A percentile compares a stretch with the other conserved stretches of the same genome.
Conservation (phyloP, 164 flowering plant species). For the Aristolochia californica region DNA sequence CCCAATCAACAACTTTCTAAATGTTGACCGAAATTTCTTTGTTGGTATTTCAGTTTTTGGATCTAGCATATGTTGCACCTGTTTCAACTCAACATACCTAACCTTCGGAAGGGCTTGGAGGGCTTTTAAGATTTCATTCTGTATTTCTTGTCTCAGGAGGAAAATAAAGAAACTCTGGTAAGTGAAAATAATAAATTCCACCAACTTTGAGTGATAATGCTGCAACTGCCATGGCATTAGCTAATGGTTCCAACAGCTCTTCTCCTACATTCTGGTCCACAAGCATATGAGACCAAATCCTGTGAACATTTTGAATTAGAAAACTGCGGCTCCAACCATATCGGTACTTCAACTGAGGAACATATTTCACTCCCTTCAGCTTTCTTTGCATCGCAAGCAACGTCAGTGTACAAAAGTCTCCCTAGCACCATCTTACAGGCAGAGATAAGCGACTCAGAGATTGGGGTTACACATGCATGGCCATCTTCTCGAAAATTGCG, state of each 20-base stretch:
- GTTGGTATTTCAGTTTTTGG: conserved; percentile 27
- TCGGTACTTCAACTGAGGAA: conserved; percentile 17
- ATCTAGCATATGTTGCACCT: conserved; percentile 33
- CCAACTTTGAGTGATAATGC: conserved; percentile 29
- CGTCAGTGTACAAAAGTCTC: conserved; percentile 26
- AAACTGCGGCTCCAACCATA: conserved; percentile 18
- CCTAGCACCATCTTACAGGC: conserved; percentile 37
- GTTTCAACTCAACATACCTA: conserved; percentile 24
- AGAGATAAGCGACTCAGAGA: conserved; percentile 18
- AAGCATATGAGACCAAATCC: conserved; percentile 30
- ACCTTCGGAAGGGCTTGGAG: conserved; percentile 31
- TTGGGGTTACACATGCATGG: conserved; percentile 2
- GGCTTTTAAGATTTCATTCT: conserved; percentile 58
- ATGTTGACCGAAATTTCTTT: conserved; percentile 22
- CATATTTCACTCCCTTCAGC: conserved; percentile 24
- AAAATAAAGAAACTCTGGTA: conserved; percentile 28
- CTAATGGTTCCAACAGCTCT: conserved; percentile 37
- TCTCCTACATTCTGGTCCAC: conserved; percentile 30
- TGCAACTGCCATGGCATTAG: conserved; percentile 60
- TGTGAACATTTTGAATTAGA: conserved; percentile 25
- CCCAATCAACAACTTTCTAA: conserved; percentile 39
- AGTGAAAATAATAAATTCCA: conserved; percentile 13
- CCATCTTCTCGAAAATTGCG: conserved; percentile 23
- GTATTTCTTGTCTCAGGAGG: conserved; percentile 42
- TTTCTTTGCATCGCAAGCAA: conserved; percentile 56